Evolutionary conservation across 768 basidiomycete species (phyloP).

Genomic region (Fomitopsis serialis): DNA sequence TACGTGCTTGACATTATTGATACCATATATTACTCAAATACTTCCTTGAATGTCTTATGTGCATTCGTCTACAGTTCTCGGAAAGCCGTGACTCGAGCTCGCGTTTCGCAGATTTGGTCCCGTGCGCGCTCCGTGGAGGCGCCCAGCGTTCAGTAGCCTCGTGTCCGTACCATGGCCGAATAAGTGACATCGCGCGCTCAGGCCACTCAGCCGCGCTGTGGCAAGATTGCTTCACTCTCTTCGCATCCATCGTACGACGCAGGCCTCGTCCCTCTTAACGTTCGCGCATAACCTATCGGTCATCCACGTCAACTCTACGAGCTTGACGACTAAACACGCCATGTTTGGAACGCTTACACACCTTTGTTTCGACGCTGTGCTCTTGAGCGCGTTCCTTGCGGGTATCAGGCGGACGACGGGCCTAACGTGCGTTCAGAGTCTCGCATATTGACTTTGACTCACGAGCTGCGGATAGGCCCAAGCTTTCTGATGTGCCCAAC

Average conservation of each 20-base stretch:
- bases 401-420: constrained; percentile 83
- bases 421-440: constrained; percentile 59
- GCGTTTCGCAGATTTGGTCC: too few species aligned
- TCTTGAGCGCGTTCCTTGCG: constrained; percentile 77
- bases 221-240: not conserved
- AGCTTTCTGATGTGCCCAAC: constrained; percentile 72
- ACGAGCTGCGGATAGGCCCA: constrained; percentile 45
- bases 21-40: too few species aligned
- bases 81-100: too few species aligned
- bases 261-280: not conserved
- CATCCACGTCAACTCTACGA: not conserved
- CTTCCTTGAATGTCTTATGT: too few species aligned
- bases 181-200: constrained; percentile 3
- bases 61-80: too few species aligned
- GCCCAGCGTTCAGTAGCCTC: not conserved
- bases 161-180: not conserved
- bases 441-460: not conserved
- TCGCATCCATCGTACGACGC: not conserved
- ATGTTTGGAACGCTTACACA: constrained; percentile 72
- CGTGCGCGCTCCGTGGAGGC: too few species aligned
- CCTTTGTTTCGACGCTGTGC: constrained; percentile 69
- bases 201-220: not conserved
- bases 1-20: too few species aligned
- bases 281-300: not conserved
- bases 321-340: not conserved